Evolutionary conservation across 2,329 filamentous ascomycete species (phyloP).

Genomic region (Coccinonectria pachysandricola): DNA sequence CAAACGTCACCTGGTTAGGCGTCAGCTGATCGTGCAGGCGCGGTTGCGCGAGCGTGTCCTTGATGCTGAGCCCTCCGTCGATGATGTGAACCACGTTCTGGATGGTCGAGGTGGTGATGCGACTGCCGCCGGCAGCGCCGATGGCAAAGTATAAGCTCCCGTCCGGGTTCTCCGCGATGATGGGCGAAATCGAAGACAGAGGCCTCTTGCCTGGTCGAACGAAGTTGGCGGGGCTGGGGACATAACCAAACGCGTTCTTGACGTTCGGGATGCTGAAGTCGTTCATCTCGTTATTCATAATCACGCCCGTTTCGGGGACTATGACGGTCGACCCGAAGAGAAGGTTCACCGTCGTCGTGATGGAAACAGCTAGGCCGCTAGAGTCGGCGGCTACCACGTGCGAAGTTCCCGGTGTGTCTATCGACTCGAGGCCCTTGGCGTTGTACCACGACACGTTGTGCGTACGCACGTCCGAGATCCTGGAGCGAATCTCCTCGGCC

Average conservation of each 20-base stretch:
- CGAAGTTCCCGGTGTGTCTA: constrained; percentile 56
- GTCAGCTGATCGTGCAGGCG: constrained; percentile 75
- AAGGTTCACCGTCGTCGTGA: constrained; percentile 75
- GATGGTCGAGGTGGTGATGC: constrained; percentile 76
- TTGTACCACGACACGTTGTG: constrained; percentile 33
- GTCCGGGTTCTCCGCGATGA: constrained; percentile 64
- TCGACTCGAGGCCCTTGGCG: constrained; percentile 33
- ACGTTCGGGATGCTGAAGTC: constrained; percentile 69
- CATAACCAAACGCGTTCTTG: constrained; percentile 66
- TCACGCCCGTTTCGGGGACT: constrained; percentile 71
- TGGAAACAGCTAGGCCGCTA: constrained; percentile 60
- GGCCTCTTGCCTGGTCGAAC: constrained; percentile 68
- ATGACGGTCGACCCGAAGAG: constrained; percentile 68
- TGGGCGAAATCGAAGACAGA: constrained; percentile 65
- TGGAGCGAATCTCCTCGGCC: constrained; percentile 41
- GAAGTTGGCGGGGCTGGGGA: constrained; percentile 65
- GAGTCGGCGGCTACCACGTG: constrained; percentile 59
- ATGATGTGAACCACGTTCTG: constrained; percentile 68
- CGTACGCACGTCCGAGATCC: constrained; percentile 32
- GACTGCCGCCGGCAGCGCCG: constrained; percentile 71
- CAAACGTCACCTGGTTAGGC: constrained; percentile 58
- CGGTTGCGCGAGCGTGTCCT: constrained; percentile 55
- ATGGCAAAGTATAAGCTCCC: constrained; percentile 60
- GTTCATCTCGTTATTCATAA: constrained; percentile 55
- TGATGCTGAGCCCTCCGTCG: constrained; percentile 51